A percentile compares a stretch with the other conserved stretches of the same genome.
Evolutionary conservation across 2,329 filamentous ascomycete species (phyloP).

Genomic region (Beauveria medogensis): DNA sequence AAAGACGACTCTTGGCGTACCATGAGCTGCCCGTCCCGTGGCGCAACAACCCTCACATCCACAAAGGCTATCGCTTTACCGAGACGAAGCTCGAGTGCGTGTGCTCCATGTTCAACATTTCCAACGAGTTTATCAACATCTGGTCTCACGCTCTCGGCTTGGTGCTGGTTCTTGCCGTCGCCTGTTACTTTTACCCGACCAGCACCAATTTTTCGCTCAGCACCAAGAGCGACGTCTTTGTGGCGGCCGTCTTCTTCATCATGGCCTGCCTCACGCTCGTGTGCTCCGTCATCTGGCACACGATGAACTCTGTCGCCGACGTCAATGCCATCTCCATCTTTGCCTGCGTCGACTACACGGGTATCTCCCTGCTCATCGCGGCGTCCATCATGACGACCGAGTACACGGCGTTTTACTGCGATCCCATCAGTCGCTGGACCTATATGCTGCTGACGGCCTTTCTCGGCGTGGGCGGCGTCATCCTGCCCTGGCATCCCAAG

Average conservation of each 20-base stretch:
- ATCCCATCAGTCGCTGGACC: conserved; percentile 74
- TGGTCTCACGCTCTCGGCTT: conserved; percentile 92
- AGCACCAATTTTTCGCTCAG: conserved; percentile 80
- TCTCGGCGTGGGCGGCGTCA: conserved; percentile 78
- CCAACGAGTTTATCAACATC: conserved; percentile 95
- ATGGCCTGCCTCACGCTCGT: conserved; percentile 90
- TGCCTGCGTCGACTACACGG: conserved; percentile 96
- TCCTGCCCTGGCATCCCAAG: conserved; percentile 89
- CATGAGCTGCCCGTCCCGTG: conserved; percentile 86
- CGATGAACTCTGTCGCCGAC: conserved; percentile 94
- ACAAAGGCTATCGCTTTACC: conserved; percentile 84
- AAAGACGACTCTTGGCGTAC: conserved; percentile 79
- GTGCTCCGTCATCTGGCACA: conserved; percentile 96
- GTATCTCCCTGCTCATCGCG: conserved; percentile 88
- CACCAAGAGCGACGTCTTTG: conserved; percentile 80
- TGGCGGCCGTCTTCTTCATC: conserved; percentile 92
- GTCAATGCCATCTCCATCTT: conserved; percentile 87
- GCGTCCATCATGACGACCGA: conserved; percentile 97
- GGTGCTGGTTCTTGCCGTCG: conserved; percentile 77
- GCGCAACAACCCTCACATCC: conserved; percentile 91
- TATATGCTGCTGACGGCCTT: conserved; percentile 78
- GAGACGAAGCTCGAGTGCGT: conserved; percentile 87
- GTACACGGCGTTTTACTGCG: conserved; percentile 98
- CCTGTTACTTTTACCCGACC: conserved; percentile 92
- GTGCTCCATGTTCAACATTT: conserved; percentile 71